A percentile compares a stretch with the other conserved stretches of the same genome.
phyloP scores from a whole-genome alignment of 2,329 filamentous ascomycete species.

The Fusarium piperis region DNA sequence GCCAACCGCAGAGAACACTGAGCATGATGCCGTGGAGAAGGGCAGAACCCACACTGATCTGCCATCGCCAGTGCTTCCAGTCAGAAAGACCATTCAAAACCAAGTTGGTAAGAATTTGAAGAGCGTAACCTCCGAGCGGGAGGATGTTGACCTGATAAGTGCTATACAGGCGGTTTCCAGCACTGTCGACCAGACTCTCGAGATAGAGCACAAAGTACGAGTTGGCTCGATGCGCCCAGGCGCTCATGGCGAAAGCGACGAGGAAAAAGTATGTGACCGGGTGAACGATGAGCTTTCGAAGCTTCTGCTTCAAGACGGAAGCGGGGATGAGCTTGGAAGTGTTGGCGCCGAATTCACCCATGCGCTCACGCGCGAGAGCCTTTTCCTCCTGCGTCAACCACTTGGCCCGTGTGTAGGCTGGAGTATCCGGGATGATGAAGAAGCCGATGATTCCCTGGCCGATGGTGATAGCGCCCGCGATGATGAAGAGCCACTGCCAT shows the following conservation, averaged over 20 bases:
- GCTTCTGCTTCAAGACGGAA: conserved; percentile 36
- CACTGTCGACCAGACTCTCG: conserved; percentile 40
- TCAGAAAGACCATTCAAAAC: conserved; percentile 49
- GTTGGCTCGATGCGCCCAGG: conserved; percentile 46
- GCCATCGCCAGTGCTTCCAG: conserved; percentile 53
- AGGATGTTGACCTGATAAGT: conserved; percentile 47
- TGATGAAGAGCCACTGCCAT: conserved; percentile 59
- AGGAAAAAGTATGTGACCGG: conserved; percentile 47
- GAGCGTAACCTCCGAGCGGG: conserved; percentile 44
- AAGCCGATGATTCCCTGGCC: conserved; percentile 52
- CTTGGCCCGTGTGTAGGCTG: conserved; percentile 43
- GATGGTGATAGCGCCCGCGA: conserved; percentile 55
- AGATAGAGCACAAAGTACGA: conserved; percentile 49
- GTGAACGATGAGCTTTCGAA: conserved; percentile 42
- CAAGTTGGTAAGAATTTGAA: conserved; percentile 49
- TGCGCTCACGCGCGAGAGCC: conserved; percentile 38
- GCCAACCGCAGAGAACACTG: conserved; percentile 48
- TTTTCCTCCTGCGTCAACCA: conserved; percentile 45
- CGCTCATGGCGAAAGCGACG: conserved; percentile 42
- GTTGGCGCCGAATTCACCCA: conserved; percentile 43
- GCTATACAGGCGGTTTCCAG: conserved; percentile 42
- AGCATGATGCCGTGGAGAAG: conserved; percentile 45
- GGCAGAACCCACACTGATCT: conserved; percentile 46
- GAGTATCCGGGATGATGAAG: conserved; percentile 50
- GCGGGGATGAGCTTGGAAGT: conserved; percentile 43